These are phyloP conservation scores for Didymella exigua DNA, from an alignment of 2,329 filamentous ascomycete species.

Conservation along the genomic window DNA sequence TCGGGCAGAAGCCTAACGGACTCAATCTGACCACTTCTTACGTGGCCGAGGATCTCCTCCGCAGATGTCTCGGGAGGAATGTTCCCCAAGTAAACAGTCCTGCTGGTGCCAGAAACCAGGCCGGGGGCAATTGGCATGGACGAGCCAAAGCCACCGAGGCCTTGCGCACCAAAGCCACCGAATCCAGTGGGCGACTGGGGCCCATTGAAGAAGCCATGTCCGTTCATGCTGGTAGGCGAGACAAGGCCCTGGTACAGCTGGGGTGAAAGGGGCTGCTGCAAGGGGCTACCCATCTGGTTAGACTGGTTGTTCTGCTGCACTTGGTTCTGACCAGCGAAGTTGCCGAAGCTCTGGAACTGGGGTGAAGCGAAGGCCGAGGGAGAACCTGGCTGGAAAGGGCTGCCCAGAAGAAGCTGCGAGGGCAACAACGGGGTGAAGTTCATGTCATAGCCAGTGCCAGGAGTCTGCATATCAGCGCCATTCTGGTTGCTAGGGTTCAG, in stretches of 20 bases:
- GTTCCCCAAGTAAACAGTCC: conserved; percentile 96
- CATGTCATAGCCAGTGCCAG: conserved; percentile 93
- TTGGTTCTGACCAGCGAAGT: conserved; percentile 64
- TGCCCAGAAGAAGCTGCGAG: conserved; percentile 91
- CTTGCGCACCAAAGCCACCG: conserved; percentile 65
- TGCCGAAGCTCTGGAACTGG: conserved; percentile 85
- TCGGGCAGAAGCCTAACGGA: conserved; percentile 96
- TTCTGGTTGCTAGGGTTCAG: conserved; percentile 62
- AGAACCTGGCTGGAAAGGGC: conserved; percentile 94
- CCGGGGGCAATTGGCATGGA: conserved; percentile 78
- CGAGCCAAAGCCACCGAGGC: conserved; percentile 69
- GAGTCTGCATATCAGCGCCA: conserved; percentile 77
- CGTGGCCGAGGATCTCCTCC: conserved; percentile 95
- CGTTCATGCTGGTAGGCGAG: conserved; percentile 82
- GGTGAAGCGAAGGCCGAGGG: conserved; percentile 87
- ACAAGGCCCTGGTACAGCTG: conserved; percentile 84
- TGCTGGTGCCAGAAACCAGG: conserved; percentile 85
- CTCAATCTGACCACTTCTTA: conserved; percentile 96
- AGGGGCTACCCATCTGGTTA: conserved; percentile 73
- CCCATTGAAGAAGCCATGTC: conserved; percentile 76
- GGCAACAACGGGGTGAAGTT: conserved; percentile 96
- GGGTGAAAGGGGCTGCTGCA: conserved; percentile 73
- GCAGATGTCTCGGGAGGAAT: conserved; percentile 97
- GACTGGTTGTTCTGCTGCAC: conserved; percentile 64
- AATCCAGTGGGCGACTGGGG: conserved; percentile 89